Evolutionary conservation across 345 rosid species (phyloP).

Genomic region (Kernera saxatilis): DNA sequence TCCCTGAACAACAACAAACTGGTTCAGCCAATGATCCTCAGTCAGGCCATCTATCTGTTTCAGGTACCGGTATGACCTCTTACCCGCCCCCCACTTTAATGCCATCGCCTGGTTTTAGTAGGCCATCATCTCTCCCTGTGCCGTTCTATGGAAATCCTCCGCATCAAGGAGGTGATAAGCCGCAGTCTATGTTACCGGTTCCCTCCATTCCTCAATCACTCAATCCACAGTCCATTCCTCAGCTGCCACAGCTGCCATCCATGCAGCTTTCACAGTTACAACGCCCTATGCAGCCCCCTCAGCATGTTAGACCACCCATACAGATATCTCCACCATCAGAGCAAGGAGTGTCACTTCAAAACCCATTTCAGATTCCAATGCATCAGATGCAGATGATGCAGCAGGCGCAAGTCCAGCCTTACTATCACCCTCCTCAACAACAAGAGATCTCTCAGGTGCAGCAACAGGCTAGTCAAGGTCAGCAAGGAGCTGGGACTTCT

Average conservation of each 20-base stretch:
- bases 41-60: constrained; percentile 43
- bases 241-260: constrained; percentile 76
- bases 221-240: constrained; percentile 45
- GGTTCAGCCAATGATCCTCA: constrained; percentile 50
- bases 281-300: constrained; percentile 81
- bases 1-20: constrained; percentile 49
- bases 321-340: constrained; percentile 62
- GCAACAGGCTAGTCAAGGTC: constrained; percentile 50
- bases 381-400: constrained; percentile 67
- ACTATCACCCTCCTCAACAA: constrained; percentile 66
- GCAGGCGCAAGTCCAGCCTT: constrained; percentile 57
- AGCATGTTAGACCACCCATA: constrained; percentile 63
- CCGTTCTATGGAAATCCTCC: constrained; percentile 48
- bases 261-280: constrained; percentile 76
- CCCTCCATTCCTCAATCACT: constrained; percentile 51
- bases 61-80: constrained; percentile 50
- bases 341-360: constrained; percentile 58
- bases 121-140: constrained; percentile 58
- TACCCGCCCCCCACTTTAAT: constrained; percentile 59
- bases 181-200: constrained; percentile 43
- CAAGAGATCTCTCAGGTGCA: constrained; percentile 59
- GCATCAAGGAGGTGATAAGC: constrained; percentile 65
- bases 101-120: constrained; percentile 60
- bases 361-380: constrained; percentile 53
- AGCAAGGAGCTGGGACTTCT: constrained; percentile 53